phyloP scores from a whole-genome alignment of 441 rosid species.

The Erodium texanum region DNA sequence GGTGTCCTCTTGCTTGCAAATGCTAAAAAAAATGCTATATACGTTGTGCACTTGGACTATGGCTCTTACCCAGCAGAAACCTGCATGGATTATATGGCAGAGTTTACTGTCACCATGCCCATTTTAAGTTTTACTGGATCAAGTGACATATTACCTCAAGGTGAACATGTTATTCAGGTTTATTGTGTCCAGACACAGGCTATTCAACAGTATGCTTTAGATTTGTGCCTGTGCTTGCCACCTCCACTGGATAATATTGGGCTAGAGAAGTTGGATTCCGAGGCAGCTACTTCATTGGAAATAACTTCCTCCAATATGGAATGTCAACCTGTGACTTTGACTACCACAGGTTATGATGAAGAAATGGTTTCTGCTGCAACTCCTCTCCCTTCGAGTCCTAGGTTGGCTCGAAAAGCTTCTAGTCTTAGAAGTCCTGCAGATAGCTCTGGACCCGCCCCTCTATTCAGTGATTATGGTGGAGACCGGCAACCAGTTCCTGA shows the following conservation, averaged over 20 bases:
- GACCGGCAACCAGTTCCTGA: conserved; percentile 31
- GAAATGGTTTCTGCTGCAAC: conserved; percentile 35
- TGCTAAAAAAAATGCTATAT: conserved; percentile 83
- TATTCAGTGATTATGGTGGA: conserved; percentile 29
- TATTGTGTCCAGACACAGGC: conserved; percentile 92
- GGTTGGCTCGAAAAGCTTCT: conserved; percentile 36
- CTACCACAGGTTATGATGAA: conserved; percentile 34
- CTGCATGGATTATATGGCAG: conserved; percentile 77
- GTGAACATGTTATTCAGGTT: conserved; percentile 55
- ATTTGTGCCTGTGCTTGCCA: conserved; percentile 67
- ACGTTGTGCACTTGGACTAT: conserved; percentile 74
- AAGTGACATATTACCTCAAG: conserved; percentile 42
- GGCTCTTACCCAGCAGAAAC: conserved; percentile 66
- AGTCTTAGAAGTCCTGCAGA: conserved; percentile 33
- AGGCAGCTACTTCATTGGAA: conserved; percentile 26
- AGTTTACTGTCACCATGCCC: conserved; percentile 83
- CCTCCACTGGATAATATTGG: conserved; percentile 47
- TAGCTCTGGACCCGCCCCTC: conserved; percentile 31
- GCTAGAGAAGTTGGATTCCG: conserved; percentile 48
- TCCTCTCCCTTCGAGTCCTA: conserved; percentile 47
- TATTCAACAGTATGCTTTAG: conserved; percentile 86
- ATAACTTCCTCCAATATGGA: conserved; percentile 29
- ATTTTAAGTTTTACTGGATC: conserved; percentile 80
- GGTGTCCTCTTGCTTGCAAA: conserved; percentile 75
- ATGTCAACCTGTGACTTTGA: conserved; percentile 28